Conservation (phyloP, 2,329 filamentous ascomycete genomes). For the Penicillium sp. region DNA sequence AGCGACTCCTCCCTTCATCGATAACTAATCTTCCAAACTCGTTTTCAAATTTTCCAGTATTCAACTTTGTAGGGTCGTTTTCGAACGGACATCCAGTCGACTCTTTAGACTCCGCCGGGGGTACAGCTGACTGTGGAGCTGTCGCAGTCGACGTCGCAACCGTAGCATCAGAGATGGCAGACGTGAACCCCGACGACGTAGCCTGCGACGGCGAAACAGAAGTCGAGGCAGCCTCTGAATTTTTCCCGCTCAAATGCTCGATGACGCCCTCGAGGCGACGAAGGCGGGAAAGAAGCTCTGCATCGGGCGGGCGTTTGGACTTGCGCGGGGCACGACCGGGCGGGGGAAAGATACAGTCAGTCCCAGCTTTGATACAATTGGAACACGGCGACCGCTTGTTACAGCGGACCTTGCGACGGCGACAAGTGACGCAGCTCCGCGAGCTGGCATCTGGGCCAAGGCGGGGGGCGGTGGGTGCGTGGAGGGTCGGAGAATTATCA, state of each 20-base stretch:
- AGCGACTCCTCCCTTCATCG: conserved; percentile 58
- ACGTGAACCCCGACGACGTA: conserved; percentile 6
- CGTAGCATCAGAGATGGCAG: conserved; percentile 4
- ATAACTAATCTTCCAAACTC: conserved; percentile 59
- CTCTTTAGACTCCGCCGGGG: neutral
- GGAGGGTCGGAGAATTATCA: conserved; percentile 17
- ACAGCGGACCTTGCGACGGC: conserved; percentile 49
- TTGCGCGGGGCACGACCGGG: conserved; percentile 61
- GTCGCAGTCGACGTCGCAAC: neutral
- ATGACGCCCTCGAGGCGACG: conserved; percentile 61
- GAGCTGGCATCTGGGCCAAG: conserved; percentile 27
- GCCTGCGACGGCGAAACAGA: conserved; percentile 11
- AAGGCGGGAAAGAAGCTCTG: conserved; percentile 59
- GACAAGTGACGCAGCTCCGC: conserved; percentile 49
- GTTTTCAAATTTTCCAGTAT: conserved; percentile 21
- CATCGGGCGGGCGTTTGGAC: conserved; percentile 56
- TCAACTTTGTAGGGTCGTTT: conserved; percentile 24
- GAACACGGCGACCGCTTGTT: conserved; percentile 49
- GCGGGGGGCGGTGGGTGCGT: conserved; percentile 16
- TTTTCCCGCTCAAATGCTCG: conserved; percentile 54
- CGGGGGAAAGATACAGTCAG: conserved; percentile 62
- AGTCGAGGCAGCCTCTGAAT: conserved; percentile 26
- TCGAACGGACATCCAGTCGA: conserved; percentile 18
- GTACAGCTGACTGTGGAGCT: neutral
- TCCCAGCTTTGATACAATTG: conserved; percentile 49